These are phyloP conservation scores for Calonectria multiphialidica DNA, from an alignment of 2,329 filamentous ascomycete genomes.

Conservation along the genomic window DNA sequence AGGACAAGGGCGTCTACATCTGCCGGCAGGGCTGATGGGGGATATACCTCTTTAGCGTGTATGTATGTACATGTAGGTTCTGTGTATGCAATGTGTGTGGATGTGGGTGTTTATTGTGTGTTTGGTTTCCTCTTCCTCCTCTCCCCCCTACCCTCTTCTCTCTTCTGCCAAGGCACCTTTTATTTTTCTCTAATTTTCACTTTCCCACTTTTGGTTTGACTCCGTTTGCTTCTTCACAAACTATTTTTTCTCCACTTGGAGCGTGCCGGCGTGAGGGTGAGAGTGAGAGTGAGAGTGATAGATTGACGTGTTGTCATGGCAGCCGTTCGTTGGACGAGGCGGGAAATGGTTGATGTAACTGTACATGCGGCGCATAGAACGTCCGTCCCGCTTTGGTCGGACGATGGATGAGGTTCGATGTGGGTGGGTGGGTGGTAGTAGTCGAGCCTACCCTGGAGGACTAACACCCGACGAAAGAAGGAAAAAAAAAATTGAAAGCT, in stretches of 20 bases:
- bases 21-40: conserved; percentile 17
- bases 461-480: background rate
- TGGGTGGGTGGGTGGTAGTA: background rate
- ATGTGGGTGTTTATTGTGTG: too few relatives aligned
- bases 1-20: background rate
- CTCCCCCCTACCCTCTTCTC: background rate
- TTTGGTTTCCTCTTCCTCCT: too few relatives aligned
- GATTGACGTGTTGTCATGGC: background rate
- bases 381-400: too few relatives aligned
- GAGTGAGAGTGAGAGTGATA: background rate
- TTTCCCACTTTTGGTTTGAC: too few relatives aligned
- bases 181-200: too few relatives aligned
- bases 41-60: background rate
- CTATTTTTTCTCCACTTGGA: too few relatives aligned
- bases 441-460: background rate
- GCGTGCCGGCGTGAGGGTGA: too few relatives aligned
- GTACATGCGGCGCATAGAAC: background rate
- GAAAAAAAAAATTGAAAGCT: background rate
- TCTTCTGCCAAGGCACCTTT: conserved; percentile 1
- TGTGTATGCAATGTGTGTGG: too few relatives aligned
- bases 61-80: too few relatives aligned
- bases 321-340: background rate
- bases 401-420: too few relatives aligned
- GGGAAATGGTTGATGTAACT: background rate
- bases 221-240: too few relatives aligned